Base-by-base conservation (phyloP, 331 rosid species). In the Arachis monticola region DNA sequence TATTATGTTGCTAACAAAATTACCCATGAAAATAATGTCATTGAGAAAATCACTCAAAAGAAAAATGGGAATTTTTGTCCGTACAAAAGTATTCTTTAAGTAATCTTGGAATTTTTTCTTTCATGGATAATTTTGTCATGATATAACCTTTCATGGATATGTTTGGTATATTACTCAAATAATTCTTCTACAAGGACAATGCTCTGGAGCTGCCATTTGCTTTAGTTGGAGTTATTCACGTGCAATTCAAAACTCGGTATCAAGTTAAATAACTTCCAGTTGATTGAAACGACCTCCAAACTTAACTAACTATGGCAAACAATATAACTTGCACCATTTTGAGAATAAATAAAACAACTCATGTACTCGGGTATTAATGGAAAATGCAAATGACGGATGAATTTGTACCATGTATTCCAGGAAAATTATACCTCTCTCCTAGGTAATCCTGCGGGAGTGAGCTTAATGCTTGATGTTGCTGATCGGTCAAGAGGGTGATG, bases 401-500 rank as follows among this genome's bases (percentile, higher is more conserved):
- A 68, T 31, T 80, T 56, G 70, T 17, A 45, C 46, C 27, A 38
- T 1, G 69, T 10, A 65, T 71, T 71, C 44, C 10, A 76, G 70
- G 62, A 47, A 30, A 56, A 55, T 13, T 10, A 50, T 80, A 91
- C 99, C 97, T 92, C 99, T 86, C 97, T 90, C 84, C 99, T 86
- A 17, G 99, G 99, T 76, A 90, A 80, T 62, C 99, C 99, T 31
- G 99, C 99, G 56, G 81, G 92, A 76, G 93, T 90, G 65, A 94
- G 97, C 60, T 87, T 92, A 57, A 90, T 73, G 71, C 70, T 72
- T 79, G 83, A 74, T 80, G 86, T 83, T 59, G 88, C 90, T 75
- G 97, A 70, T 69, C 97, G 96, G 76, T 95, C 97, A 48, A 90
- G 38, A 17, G 99, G 99, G 71, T 95, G 99, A 84, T 92, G 97